Conservation (phyloP, 2,329 filamentous ascomycete genomes). For the Epichloe scottii region DNA sequence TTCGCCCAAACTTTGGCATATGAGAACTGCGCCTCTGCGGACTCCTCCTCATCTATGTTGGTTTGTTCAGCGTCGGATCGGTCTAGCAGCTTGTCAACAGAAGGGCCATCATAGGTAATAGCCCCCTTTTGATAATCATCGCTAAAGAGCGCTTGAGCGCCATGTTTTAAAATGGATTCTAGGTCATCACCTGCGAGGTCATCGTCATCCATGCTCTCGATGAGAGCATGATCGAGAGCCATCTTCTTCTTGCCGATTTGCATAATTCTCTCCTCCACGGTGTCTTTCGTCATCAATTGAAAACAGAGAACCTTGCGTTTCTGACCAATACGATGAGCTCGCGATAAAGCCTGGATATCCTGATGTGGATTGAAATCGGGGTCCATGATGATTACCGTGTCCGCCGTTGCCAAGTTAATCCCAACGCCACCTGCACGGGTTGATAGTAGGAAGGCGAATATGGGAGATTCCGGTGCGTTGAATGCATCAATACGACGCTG, state of each 20-base stretch:
- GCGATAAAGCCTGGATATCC: constrained; percentile 87
- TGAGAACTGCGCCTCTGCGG: constrained; percentile 70
- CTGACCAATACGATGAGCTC: constrained; percentile 92
- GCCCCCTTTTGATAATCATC: constrained; percentile 58
- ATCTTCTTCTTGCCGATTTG: constrained; percentile 94
- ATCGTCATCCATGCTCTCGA: constrained; percentile 81
- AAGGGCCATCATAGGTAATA: constrained; percentile 68
- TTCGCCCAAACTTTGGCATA: constrained; percentile 90
- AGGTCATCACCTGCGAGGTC: constrained; percentile 68
- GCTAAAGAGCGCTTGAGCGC: constrained; percentile 74
- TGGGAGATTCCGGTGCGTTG: constrained; percentile 68
- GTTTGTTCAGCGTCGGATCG: constrained; percentile 69
- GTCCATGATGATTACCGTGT: constrained; percentile 95
- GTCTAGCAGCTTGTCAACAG: constrained; percentile 85
- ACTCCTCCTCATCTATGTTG: constrained; percentile 45
- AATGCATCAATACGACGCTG: constrained; percentile 90
- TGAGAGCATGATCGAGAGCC: constrained; percentile 86
- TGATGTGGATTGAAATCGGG: constrained; percentile 97
- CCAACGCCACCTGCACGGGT: constrained; percentile 93
- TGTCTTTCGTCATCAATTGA: constrained; percentile 80
- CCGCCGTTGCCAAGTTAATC: constrained; percentile 92
- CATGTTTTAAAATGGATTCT: constrained; percentile 77
- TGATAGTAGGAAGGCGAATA: constrained; percentile 87
- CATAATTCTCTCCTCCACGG: constrained; percentile 90
- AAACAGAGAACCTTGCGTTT: constrained; percentile 93